A percentile compares a stretch with the other conserved stretches of the same genome.
Conservation (phyloP, 2,329 filamentous ascomycete genomes). For the Fusarium xylarioides region DNA sequence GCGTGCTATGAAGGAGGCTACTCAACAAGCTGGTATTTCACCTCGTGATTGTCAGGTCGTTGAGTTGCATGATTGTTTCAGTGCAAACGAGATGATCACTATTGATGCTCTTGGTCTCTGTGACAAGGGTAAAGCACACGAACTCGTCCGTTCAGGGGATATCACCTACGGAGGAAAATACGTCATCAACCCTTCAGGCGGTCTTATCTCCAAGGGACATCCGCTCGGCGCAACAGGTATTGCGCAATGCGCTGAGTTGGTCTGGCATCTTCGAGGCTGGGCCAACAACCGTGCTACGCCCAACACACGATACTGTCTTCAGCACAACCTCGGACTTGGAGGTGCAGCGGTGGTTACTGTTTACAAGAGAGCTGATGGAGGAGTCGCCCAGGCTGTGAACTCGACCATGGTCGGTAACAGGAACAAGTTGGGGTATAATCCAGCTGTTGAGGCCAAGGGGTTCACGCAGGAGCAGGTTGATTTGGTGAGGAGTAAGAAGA, state of each 20-base stretch:
- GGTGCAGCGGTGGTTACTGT: conserved; percentile 92
- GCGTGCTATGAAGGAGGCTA: conserved; percentile 73
- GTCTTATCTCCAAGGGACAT: conserved; percentile 95
- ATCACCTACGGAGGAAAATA: conserved; percentile 90
- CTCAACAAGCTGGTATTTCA: conserved; percentile 75
- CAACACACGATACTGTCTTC: conserved; percentile 76
- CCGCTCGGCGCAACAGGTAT: conserved; percentile 94
- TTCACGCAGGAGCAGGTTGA: conserved; percentile 81
- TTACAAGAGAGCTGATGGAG: conserved; percentile 84
- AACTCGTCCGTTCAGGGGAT: conserved; percentile 85
- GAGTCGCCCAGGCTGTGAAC: conserved; percentile 66
- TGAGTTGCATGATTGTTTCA: conserved; percentile 97
- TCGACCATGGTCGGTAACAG: conserved; percentile 70
- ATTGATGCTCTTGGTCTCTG: conserved; percentile 87
- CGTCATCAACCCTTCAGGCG: conserved; percentile 92
- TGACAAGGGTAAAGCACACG: conserved; percentile 85
- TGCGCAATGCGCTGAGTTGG: conserved; percentile 92
- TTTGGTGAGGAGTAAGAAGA: conserved; percentile 74
- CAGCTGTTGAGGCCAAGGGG: conserved; percentile 86
- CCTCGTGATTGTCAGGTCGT: conserved; percentile 79
- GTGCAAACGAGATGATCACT: conserved; percentile 89
- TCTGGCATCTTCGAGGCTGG: conserved; percentile 96
- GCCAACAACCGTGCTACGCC: conserved; percentile 84
- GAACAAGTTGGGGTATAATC: conserved; percentile 86
- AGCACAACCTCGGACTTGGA: conserved; percentile 93